Percentiles rank a stretch among this genome's conserved stretches.
These are phyloP conservation scores for Dactylellina leptospora DNA, from an alignment of 2,329 filamentous ascomycete species.

Conservation along the genomic window DNA sequence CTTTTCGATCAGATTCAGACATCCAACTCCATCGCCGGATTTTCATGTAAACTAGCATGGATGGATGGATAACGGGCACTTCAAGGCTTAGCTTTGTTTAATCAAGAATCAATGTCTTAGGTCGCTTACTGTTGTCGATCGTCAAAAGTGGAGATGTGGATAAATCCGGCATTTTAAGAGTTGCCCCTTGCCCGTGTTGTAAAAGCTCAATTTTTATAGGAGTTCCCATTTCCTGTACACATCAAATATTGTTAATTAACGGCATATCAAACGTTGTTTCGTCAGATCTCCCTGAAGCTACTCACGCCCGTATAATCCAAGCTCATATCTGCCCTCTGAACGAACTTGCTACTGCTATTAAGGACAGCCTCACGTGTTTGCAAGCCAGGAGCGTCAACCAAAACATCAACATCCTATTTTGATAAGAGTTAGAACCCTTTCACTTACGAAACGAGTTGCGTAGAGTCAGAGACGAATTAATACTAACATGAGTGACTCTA, in stretches of 20 bases:
- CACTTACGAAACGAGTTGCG: neutral
- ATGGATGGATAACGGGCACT: constrained; percentile 19
- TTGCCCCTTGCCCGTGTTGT: neutral
- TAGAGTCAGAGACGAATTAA: too few relatives aligned
- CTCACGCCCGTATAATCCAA: neutral
- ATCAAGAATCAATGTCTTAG: neutral
- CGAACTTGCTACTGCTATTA: too few relatives aligned
- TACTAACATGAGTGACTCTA: constrained; percentile 1
- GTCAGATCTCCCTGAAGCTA: too few relatives aligned
- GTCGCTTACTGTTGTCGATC: too few relatives aligned
- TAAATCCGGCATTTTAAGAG: constrained; percentile 10
- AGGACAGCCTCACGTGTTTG: neutral
- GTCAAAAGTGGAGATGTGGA: too few relatives aligned
- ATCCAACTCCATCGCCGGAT: constrained; percentile 26
- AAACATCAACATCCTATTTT: constrained; percentile 25
- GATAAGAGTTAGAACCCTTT: neutral
- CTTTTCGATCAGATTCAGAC: constrained; percentile 17
- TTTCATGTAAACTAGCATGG: constrained; percentile 14
- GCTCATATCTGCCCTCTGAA: neutral
- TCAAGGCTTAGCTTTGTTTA: neutral
- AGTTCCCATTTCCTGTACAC: too few relatives aligned
- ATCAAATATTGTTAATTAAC: too few relatives aligned
- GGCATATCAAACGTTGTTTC: too few relatives aligned
- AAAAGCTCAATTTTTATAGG: neutral
- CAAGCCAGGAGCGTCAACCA: neutral